Evolutionary conservation across 2,329 filamentous ascomycete species (phyloP).

Genomic region (Macrophomina tecta): DNA sequence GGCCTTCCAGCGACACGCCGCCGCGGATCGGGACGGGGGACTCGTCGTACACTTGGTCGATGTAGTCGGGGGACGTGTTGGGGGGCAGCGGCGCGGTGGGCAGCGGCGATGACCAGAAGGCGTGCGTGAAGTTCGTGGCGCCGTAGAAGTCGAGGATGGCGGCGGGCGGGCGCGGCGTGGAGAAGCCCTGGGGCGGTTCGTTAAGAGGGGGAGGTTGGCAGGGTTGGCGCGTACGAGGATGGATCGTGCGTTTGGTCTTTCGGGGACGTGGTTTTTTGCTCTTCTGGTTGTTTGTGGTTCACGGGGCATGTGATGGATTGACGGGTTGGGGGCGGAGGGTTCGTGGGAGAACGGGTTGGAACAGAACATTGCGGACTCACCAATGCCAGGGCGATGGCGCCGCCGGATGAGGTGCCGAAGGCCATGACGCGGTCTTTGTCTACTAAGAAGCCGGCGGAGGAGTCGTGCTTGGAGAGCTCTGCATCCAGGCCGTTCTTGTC

Average conservation of each 20-base stretch:
- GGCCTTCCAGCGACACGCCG: conserved; percentile 52
- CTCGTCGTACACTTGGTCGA: conserved; percentile 44
- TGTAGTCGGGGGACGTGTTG: conserved; percentile 38
- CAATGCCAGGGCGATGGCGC: conserved; percentile 55
- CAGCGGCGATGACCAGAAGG: conserved; percentile 46
- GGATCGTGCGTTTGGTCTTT: not conserved
- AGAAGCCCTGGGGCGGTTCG: not conserved
- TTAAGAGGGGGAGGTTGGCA: not conserved
- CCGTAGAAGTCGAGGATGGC: conserved; percentile 52
- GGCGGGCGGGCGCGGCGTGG: conserved; percentile 41
- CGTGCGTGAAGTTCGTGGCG: conserved; percentile 44
- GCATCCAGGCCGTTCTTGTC: conserved; percentile 38
- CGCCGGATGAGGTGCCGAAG: conserved; percentile 48
- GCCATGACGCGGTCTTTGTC: conserved; percentile 43
- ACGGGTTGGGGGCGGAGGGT: conserved; percentile 39
- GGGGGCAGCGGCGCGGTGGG: conserved; percentile 33
- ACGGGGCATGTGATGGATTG: not conserved
- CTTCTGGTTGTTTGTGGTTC: not conserved
- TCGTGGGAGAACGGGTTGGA: conserved; percentile 34
- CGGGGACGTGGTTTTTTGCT: too few relatives aligned
- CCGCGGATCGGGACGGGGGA: conserved; percentile 48
- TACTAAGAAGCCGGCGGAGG: conserved; percentile 28
- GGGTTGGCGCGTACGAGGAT: too few relatives aligned
- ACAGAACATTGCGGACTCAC: not conserved
- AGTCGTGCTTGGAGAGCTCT: conserved; percentile 29